A percentile compares a stretch with the other conserved stretches of the same genome.
phyloP scores from a whole-genome alignment of 2,329 filamentous ascomycete species.

The Allantophomopsis lycopodina region DNA sequence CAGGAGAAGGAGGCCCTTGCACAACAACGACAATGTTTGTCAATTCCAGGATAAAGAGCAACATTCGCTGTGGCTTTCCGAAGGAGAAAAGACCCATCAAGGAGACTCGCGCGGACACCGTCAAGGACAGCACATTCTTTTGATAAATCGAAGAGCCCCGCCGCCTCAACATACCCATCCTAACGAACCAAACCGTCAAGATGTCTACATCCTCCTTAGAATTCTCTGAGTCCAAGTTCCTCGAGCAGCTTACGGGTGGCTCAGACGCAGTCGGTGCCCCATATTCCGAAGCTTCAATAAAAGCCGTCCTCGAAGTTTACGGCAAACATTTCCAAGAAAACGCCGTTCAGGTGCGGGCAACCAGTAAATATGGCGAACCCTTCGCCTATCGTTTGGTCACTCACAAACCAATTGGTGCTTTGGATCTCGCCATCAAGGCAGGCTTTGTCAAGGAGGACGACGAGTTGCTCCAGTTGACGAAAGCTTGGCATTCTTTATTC shows the following conservation, averaged over 20 bases:
- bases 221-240: slow-evolving; percentile 1
- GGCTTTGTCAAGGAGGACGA: not conserved
- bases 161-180: no score
- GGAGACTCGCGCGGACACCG: no score
- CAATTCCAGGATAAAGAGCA: no score
- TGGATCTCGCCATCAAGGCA: not conserved
- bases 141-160: no score
- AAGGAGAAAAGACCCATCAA: no score
- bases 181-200: no score
- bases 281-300: not conserved
- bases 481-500: not conserved
- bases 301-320: not conserved
- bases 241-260: slow-evolving; percentile 1
- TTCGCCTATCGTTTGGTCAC: not conserved
- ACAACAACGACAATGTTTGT: no score
- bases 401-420: not conserved
- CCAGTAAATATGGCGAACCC: not conserved
- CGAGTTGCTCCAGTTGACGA: not conserved
- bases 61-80: no score
- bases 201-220: not conserved
- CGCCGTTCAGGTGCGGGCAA: not conserved
- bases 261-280: not conserved
- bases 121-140: no score
- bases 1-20: no score
- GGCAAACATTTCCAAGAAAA: not conserved